Base-by-base conservation (phyloP, 345 rosid species). In the Brassica incana region DNA sequence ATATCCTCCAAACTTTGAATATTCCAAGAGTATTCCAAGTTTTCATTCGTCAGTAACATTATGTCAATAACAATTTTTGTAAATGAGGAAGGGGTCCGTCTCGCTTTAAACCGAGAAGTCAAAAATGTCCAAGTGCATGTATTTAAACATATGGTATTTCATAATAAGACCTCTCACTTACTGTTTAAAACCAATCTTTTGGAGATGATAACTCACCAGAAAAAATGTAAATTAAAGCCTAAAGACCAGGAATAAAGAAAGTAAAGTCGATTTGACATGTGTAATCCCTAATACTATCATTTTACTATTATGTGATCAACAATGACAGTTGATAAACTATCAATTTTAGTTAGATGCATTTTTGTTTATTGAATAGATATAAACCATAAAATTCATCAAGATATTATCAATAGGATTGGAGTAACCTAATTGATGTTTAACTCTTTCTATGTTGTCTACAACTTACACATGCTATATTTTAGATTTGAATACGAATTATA, bases 231-330 rank as follows among this genome's bases (percentile, higher is more conserved):
- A 67, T 5, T 35, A 78, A 81, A 82, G 86, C 84, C 83, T 72
- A 66, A 73, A 78, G 83, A 82, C 75, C 72, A 71, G 86, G 86
- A 83, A 74, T 73, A 85, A 82, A 81, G 82, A 59, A 40, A 33
- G 8, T 9, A 80, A 76, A 75, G 70, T 69, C 68, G 81, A 82
- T 71, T 80, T 70, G 83, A 80, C 80, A 76, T 64, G 18, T 48
- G 50, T 80, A 18, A 10, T 15, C 59, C 63, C 71, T 29, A 50
- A 18, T 65, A 45, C 54, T 63, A 75, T 64, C 72, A 38, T 74
- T 18, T 25, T 15, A 6, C 6, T 58, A 67, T 6, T 58, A 67
- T 6, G 18, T 40, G n/a, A 78, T 33, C 25, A 54, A 23, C 69
- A 68, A 18, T 18, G n/a, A 60, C 25, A 40, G 18, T 59, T 40